phyloP scores from a whole-genome alignment of 495 filamentous ascomycete species.

The Neurospora sp. region DNA sequence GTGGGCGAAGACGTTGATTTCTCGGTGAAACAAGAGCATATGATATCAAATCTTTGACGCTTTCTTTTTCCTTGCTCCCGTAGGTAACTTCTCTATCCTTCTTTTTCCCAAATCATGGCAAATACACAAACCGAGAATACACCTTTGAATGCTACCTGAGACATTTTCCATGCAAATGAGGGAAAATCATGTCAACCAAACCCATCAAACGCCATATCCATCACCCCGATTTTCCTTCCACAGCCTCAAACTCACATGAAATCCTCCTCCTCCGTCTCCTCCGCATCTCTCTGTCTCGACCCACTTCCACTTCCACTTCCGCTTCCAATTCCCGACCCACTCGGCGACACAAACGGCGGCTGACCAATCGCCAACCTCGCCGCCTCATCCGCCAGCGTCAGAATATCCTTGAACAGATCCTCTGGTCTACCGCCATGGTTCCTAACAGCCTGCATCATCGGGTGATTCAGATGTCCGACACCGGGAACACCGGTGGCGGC shows the following conservation, averaged over 20 bases:
- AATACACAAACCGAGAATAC: not conserved
- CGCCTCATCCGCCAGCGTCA: conserved; percentile 30
- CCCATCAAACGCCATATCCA: not conserved
- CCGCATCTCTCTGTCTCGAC: conserved; percentile 16
- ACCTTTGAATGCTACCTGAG: not conserved
- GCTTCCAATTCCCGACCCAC: not conserved
- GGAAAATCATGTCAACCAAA: not conserved
- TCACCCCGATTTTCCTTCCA: not conserved
- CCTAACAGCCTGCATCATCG: not conserved
- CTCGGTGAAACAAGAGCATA: too few species aligned
- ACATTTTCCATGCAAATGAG: not conserved
- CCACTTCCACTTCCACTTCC: not conserved
- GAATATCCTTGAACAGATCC: conserved; percentile 31
- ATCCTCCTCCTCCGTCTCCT: conserved; percentile 38
- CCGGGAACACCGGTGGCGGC: not conserved
- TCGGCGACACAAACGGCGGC: not conserved
- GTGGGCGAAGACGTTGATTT: too few species aligned
- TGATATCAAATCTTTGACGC: too few species aligned
- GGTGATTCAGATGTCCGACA: not conserved
- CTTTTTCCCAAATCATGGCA: not conserved
- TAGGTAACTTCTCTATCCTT: too few species aligned
- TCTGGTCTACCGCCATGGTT: conserved; percentile 9
- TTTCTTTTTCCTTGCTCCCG: too few species aligned
- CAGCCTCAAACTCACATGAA: conserved; percentile 20
- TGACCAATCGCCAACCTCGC: conserved; percentile 18